These are phyloP conservation scores for Astrothelium subdiscretum DNA, from an alignment of 495 filamentous ascomycete genomes.

Conservation along the genomic window DNA sequence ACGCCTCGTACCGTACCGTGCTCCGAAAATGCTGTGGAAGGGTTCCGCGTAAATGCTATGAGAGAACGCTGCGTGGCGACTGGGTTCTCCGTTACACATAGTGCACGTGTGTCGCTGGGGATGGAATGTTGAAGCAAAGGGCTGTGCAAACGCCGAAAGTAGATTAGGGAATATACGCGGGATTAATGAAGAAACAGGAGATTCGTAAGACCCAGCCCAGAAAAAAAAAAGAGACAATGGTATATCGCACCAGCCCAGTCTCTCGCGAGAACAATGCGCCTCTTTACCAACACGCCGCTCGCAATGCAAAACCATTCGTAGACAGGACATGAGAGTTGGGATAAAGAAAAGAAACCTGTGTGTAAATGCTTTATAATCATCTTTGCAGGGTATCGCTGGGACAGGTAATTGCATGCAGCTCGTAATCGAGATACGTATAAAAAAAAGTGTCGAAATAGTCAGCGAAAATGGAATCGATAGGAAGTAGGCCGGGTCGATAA, in stretches of 20 bases:
- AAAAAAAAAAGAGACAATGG: neutral
- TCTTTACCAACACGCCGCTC: neutral
- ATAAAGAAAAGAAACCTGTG: neutral
- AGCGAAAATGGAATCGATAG: neutral
- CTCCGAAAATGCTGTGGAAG: neutral
- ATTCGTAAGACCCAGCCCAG: neutral
- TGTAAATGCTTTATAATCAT: neutral
- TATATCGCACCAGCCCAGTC: neutral
- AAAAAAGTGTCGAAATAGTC: neutral
- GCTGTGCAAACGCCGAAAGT: conserved; percentile 5
- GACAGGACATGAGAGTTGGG: neutral
- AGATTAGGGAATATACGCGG: no score
- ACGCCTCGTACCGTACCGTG: neutral
- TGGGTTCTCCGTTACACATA: no score
- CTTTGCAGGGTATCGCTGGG: neutral
- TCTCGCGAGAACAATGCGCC: conserved; percentile 1
- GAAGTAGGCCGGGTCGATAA: no score
- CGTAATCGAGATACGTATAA: neutral
- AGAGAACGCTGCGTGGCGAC: no score
- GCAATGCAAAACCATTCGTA: neutral
- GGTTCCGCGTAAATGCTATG: conserved; percentile 4
- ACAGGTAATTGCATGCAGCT: neutral
- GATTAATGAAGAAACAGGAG: no score
- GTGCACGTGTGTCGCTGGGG: no score
- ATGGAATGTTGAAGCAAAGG: no score